Percentiles rank a stretch among this genome's conserved stretches.
phyloP scores from a whole-genome alignment of 169 alveolate species.

The Amoebophrya sp. region DNA sequence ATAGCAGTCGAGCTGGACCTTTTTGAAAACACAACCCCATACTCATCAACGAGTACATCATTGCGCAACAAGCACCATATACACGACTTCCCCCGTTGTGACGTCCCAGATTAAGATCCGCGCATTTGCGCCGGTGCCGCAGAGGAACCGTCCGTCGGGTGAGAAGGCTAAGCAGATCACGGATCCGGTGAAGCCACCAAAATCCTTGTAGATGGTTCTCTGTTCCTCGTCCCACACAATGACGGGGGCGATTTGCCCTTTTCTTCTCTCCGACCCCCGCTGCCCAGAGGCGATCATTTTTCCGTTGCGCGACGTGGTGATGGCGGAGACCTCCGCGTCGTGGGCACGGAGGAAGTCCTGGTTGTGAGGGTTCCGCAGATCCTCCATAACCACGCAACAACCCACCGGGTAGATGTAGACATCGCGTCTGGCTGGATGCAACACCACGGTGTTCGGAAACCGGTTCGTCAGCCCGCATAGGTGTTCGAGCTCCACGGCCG shows the following conservation, averaged over 20 bases:
- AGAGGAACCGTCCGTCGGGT: background rate
- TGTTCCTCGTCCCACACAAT: slow-evolving; percentile 15
- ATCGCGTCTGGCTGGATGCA: background rate
- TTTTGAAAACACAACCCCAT: too few species aligned
- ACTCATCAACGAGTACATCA: too few species aligned
- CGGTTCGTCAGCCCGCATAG: slow-evolving; percentile 16
- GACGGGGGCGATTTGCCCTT: background rate
- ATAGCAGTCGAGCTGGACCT: too few species aligned
- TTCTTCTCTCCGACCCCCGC: background rate
- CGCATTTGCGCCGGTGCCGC: background rate
- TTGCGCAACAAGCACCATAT: too few species aligned
- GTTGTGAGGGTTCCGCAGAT: background rate
- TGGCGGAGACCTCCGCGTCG: slow-evolving; percentile 10
- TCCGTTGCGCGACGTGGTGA: background rate
- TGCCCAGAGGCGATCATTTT: background rate
- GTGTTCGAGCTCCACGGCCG: slow-evolving; percentile 3
- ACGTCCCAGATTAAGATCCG: background rate
- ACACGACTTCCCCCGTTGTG: background rate
- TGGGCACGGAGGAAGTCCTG: slow-evolving; percentile 8
- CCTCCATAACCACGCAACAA: slow-evolving; percentile 10
- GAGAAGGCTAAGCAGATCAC: background rate
- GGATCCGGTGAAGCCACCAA: background rate
- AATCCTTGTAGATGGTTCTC: background rate
- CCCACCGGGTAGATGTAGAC: background rate
- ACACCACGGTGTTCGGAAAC: background rate